phyloP scores from a whole-genome alignment of 768 basidiomycete genomes.

The Kondoa malvinella region DNA sequence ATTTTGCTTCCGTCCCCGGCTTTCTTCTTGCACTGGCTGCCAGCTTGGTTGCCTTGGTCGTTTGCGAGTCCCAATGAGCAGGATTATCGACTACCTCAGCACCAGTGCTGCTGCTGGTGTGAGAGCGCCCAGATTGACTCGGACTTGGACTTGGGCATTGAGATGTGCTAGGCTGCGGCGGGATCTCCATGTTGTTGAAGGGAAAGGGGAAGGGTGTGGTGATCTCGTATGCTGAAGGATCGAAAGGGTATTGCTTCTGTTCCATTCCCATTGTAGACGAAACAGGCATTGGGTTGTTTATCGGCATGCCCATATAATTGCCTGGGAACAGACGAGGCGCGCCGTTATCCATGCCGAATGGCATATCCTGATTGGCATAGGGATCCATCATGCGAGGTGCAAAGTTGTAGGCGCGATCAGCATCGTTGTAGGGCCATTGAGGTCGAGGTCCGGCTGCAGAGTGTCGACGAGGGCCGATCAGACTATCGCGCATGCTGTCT shows the following conservation, averaged over 20 bases:
- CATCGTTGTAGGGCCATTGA: background rate
- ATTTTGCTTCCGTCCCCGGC: slow-evolving; percentile 16
- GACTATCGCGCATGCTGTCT: background rate
- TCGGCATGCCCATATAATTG: too few relatives aligned
- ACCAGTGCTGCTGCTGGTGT: background rate
- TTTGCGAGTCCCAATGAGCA: slow-evolving; percentile 12
- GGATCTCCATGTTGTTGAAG: background rate
- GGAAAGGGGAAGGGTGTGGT: background rate
- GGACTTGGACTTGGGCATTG: background rate
- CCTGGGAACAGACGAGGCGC: background rate
- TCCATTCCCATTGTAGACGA: too few relatives aligned
- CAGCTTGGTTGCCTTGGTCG: slow-evolving; percentile 18
- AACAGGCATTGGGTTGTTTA: too few relatives aligned
- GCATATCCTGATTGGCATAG: background rate
- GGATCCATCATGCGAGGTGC: too few relatives aligned
- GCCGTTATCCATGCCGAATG: background rate
- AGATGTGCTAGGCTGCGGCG: background rate
- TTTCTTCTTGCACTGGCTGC: slow-evolving; percentile 17
- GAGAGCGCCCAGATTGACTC: background rate
- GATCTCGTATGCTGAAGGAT: background rate
- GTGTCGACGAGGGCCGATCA: background rate
- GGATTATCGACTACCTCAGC: background rate
- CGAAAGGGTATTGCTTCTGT: too few relatives aligned
- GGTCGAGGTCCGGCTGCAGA: background rate
- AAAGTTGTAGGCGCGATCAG: background rate